Conservation (phyloP, 768 basidiomycete species). For the Tulasnella sp. region DNA sequence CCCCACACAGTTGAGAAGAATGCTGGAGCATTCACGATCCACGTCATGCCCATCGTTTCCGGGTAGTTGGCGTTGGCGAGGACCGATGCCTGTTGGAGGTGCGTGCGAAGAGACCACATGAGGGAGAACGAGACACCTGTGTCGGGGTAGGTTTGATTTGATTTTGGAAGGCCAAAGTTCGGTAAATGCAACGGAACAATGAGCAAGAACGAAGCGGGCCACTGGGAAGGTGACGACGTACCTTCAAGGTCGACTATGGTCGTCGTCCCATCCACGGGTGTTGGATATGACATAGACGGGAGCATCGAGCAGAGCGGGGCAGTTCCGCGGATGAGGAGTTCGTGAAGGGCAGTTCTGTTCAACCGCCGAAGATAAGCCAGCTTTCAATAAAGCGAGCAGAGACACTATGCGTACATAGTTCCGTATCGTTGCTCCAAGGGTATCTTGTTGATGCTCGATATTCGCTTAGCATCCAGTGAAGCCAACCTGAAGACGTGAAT, state of each 20-base stretch:
- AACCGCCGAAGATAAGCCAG: background rate
- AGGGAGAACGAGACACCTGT: conserved; percentile 46
- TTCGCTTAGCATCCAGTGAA: conserved; percentile 43
- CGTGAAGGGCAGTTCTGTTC: conserved; percentile 54
- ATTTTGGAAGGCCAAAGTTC: too few species aligned
- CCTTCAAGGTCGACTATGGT: conserved; percentile 32
- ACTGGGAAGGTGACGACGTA: background rate
- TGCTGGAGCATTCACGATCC: conserved; percentile 65
- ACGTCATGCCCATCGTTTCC: conserved; percentile 35
- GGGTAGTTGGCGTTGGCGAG: conserved; percentile 77
- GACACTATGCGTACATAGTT: conserved; percentile 53
- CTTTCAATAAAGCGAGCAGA: background rate
- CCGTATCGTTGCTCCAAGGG: conserved; percentile 51
- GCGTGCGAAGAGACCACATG: conserved; percentile 62
- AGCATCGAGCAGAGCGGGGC: conserved; percentile 11
- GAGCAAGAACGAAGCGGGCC: too few species aligned
- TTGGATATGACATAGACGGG: background rate
- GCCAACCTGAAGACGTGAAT: conserved; percentile 69
- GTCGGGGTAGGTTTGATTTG: conserved; percentile 53
- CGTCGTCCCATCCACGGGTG: conserved; percentile 9
- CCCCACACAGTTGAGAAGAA: conserved; percentile 81
- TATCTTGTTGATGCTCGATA: conserved; percentile 53
- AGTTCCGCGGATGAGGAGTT: conserved; percentile 42
- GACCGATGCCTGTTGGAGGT: conserved; percentile 65
- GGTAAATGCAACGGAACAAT: too few species aligned